Percentiles rank a stretch among this genome's conserved stretches.
Conservation (phyloP, 2,329 filamentous ascomycete genomes). For the Scortechinia acanthostroma region DNA sequence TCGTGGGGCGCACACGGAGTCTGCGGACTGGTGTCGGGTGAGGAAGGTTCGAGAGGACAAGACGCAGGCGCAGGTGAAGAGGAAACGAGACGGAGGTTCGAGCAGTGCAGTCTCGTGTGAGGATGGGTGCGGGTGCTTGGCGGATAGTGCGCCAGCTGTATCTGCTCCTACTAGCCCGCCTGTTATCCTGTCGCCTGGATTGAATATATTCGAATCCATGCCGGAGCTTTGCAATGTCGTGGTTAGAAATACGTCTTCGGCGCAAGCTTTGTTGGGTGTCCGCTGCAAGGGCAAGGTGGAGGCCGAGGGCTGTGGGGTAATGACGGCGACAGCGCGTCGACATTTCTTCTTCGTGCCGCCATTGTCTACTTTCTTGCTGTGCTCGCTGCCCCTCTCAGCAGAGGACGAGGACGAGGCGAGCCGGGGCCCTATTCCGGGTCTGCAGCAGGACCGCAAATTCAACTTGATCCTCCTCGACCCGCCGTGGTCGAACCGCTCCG, state of each 20-base stretch:
- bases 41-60: background rate
- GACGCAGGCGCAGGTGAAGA: no score
- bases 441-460: slow-evolving; percentile 29
- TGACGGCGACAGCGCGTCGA: no score
- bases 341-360: background rate
- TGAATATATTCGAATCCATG: slow-evolving; percentile 16
- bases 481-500: slow-evolving; percentile 57
- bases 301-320: no score
- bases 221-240: slow-evolving; percentile 11
- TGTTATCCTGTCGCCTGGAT: slow-evolving; percentile 15
- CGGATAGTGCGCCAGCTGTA: no score
- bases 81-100: no score
- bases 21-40: background rate
- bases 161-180: slow-evolving; percentile 21
- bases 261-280: slow-evolving; percentile 6
- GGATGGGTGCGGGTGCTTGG: no score
- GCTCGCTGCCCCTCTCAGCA: background rate
- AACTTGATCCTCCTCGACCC: slow-evolving; percentile 54
- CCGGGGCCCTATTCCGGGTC: slow-evolving; percentile 13
- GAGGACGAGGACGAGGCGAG: no score
- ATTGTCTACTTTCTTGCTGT: background rate
- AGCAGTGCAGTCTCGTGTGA: no score
- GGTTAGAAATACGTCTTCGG: slow-evolving; percentile 18
- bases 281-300: background rate
- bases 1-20: background rate